Base-by-base conservation (phyloP, 2,329 filamentous ascomycete species). In the Xylariaceae sp. region DNA sequence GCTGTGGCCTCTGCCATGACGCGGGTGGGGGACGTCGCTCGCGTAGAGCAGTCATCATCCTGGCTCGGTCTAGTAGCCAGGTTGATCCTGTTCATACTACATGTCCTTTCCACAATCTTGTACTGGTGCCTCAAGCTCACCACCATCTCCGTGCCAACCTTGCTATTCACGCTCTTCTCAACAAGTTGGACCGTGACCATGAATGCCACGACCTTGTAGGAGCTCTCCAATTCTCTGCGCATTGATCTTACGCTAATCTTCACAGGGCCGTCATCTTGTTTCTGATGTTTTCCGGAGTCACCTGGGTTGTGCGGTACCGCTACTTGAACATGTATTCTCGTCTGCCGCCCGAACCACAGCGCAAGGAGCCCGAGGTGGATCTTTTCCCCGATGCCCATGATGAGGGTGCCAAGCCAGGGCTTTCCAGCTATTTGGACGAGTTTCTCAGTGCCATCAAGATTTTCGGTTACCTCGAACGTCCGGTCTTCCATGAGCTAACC, bases 371-470 rank as follows among this genome's bases (percentile, higher is more conserved):
- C 0, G 85, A 94, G 47, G 77, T 98, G 55, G 93, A 96, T 51
- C 70, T 98, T 10, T 96, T 96, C 54, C 89, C 92, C 4, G 90
- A 96, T 51, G 81, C 83, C 3, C 86, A 94, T 51, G 90, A 94
- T 46, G 83, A 83, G 31, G 88, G 89, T 42, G 80, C 79, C 19
- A 98, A 98, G 59, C 80, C 88, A 1, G 92, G 90, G 1, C 68
- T 98, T 28, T 80, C 87, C n/a, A 98, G 89, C 56, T 98, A 98
- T 49, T 70, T 98, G 17, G 92, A 98, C 60, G 93, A 98, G 58
- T 98, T 98, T 50, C 67, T 98, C 15, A 96, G 89, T 55, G 92
- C 93, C 19, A 98, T 98, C 65, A 98, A 96, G 60, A 92, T 98
- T 37, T 98, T 98, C 61, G 92, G 92, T 7, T 98, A 96, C 54